phyloP scores from a whole-genome alignment of 2,329 filamentous ascomycete genomes.

The Pyrenochaeta sp. region DNA sequence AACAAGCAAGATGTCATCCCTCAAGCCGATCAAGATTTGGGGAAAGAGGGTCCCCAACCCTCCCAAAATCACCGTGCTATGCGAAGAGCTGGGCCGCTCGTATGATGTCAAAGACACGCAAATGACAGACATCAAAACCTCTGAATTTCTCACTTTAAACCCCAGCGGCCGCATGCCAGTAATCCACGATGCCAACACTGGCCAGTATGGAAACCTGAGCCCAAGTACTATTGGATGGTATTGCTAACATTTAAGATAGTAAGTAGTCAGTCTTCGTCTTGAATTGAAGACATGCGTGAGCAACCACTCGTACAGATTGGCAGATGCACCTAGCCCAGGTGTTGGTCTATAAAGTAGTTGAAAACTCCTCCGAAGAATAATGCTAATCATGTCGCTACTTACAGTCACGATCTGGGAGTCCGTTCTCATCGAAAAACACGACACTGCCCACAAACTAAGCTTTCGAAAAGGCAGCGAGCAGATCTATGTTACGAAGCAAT shows the following conservation, averaged over 20 bases:
- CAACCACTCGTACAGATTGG: no score
- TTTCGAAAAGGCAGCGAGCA: conserved; percentile 47
- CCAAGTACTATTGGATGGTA: no score
- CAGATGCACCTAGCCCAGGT: no score
- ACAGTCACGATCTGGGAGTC: conserved; percentile 54
- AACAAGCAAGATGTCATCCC: conserved; percentile 4
- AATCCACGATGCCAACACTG: conserved; percentile 57
- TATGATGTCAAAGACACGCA: conserved; percentile 49
- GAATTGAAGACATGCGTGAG: no score
- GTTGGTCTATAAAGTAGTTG: no score
- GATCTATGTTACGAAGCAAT: conserved; percentile 53
- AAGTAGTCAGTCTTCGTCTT: no score
- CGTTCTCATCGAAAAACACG: conserved; percentile 56
- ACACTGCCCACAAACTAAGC: conserved; percentile 50
- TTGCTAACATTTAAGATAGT: no score
- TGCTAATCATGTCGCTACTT: no score
- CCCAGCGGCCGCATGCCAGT: conserved; percentile 55
- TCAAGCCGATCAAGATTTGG: conserved; percentile 35
- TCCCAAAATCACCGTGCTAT: conserved; percentile 56
- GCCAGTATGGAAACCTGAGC: neutral
- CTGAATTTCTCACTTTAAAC: conserved; percentile 51
- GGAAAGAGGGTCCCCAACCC: conserved; percentile 50
- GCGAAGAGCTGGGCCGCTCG: conserved; percentile 55
- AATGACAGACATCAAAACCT: conserved; percentile 52
- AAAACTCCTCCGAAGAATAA: no score